Evolutionary conservation across 1,284 basidiomycete species (phyloP).

Genomic region (Macrocybe sp.): DNA sequence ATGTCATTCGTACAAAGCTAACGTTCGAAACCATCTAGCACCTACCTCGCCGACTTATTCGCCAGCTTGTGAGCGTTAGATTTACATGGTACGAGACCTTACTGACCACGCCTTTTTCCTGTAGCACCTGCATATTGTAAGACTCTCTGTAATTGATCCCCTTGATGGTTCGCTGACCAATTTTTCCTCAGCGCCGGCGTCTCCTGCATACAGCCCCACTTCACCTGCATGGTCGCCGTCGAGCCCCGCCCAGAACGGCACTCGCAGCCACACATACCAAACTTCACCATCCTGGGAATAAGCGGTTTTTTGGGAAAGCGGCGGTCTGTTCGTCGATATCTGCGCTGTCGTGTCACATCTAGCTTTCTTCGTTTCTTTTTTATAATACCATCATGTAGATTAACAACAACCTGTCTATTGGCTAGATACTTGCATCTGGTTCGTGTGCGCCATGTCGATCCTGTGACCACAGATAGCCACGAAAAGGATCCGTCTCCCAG

Average conservation of each 20-base stretch:
- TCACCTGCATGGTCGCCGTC: slow-evolving; percentile 80
- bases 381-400: slow-evolving; percentile 20
- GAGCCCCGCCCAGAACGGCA: slow-evolving; percentile 56
- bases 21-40: slow-evolving; percentile 33
- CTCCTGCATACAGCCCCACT: slow-evolving; percentile 78
- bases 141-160: slow-evolving; percentile 20
- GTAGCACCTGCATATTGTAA: slow-evolving; percentile 70
- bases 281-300: slow-evolving; percentile 29
- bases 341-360: no score
- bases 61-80: slow-evolving; percentile 66
- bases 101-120: slow-evolving; percentile 13
- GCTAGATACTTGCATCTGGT: slow-evolving; percentile 10
- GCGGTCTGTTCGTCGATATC: no score
- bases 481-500: no score
- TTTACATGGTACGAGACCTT: slow-evolving; percentile 11
- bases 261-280: slow-evolving; percentile 27
- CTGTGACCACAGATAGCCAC: no score
- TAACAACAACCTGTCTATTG: slow-evolving; percentile 17
- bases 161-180: slow-evolving; percentile 13
- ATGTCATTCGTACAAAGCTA: background rate
- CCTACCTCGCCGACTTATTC: slow-evolving; percentile 84
- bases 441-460: no score
- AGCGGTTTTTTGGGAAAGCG: background rate
- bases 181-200: slow-evolving; percentile 59
- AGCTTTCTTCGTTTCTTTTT: slow-evolving; percentile 16